Evolutionary conservation across 2,329 filamentous ascomycete genomes (phyloP), one percentile per base, ranked within the genome.

Genomic region (Verticillium nubilum): DNA sequence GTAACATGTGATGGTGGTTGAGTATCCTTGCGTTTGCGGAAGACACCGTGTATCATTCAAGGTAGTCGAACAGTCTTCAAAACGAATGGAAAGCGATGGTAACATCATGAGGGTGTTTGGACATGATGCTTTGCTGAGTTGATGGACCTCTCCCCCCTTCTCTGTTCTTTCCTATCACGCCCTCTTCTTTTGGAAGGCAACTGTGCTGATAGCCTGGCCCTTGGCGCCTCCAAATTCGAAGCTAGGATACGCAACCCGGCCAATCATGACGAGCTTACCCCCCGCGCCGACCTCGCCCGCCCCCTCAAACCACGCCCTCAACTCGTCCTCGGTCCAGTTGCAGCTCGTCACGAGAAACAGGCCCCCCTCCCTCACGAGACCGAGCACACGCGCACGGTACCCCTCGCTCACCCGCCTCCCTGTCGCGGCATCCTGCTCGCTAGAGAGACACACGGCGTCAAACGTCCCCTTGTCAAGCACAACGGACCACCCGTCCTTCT

Each of bases 381-480:
- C 76, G 62, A 87, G 77, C 31, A 94, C 87, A 57, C 86, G 84
- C 54, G 82, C 80, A 54, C 85, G 83, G 76, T 99, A 99, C 3
- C 82, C 81, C 72, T 96, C 91, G 70, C 86, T 90, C 13, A 90
- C 79, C 58, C 89, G 82, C 37, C 84, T 77, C 0, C 83, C 86
- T 15, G 73, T 70, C 13, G 64, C 69, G 57, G 75, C 75, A 64
- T 80, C 78, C 29, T 70, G 72, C 64, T 87, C 85, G 59, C 80
- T 80, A 58, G 81, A 85, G n/a, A 98, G 78, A 56, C 87, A 92
- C 33, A 99, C 89, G 12, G 95, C 95, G 78, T 99, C 95, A 72
- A 98, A 99, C 0, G 95, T 99, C 52, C 95, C 95, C 76, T 99
- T 99, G 75, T 99, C 95, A n/a, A 97, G 83, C 0, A 97, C 88